Evolutionary conservation across 352 stramenopile genomes (phyloP).

Genomic region (Globisporangium nagaii): DNA sequence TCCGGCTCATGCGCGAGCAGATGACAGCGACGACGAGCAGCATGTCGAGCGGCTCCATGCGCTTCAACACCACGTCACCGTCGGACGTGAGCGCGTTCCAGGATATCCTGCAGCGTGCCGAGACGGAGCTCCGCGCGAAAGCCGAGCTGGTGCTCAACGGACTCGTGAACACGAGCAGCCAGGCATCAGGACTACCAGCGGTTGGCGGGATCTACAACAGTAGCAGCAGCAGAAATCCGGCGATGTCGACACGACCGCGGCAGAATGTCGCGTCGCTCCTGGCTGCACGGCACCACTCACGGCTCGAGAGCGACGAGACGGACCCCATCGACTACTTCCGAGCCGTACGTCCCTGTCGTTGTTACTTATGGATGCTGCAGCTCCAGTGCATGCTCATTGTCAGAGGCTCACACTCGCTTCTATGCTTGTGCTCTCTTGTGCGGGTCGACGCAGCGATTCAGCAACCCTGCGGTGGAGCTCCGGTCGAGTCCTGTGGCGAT

Average conservation of each 20-base stretch:
- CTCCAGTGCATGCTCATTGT: no score
- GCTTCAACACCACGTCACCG: constrained; percentile 13
- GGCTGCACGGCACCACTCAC: constrained; percentile 1
- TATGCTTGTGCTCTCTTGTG: background rate
- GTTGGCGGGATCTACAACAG: no score
- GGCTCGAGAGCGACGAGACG: constrained; percentile 9
- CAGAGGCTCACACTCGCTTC: background rate
- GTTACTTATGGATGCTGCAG: background rate
- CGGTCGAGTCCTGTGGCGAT: constrained; percentile 1
- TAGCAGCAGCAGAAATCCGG: background rate
- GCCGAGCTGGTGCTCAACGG: constrained; percentile 73
- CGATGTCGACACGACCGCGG: background rate
- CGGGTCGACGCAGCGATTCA: constrained; percentile 26
- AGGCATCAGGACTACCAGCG: constrained; percentile 7
- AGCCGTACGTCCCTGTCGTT: constrained; percentile 17
- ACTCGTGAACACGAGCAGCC: constrained; percentile 46
- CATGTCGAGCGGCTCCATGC: constrained; percentile 26
- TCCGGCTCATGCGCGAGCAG: constrained; percentile 68
- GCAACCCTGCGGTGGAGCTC: constrained; percentile 30
- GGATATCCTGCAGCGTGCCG: constrained; percentile 64
- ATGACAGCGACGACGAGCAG: constrained; percentile 22
- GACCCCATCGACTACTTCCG: constrained; percentile 48
- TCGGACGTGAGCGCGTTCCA: constrained; percentile 46
- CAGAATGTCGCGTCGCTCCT: constrained; percentile 17
- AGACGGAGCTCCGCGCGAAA: constrained; percentile 70